Conservation (phyloP, 176 grass and related monocot genomes). For the Oryza meridionalis region DNA sequence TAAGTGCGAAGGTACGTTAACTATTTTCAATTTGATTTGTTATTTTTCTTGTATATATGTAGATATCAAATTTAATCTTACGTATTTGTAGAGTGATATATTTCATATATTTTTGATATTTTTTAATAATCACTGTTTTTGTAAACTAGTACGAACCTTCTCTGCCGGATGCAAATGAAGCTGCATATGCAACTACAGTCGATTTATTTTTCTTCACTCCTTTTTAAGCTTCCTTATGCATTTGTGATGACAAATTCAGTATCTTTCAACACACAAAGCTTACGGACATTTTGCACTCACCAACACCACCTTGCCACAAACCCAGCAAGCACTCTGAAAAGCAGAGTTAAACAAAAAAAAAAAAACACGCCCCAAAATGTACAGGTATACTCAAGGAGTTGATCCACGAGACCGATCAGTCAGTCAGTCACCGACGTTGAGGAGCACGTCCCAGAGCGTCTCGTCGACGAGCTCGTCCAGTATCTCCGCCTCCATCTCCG, state of each 20-base stretch:
- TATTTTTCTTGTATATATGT: too few relatives aligned
- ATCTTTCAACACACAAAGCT: constrained; percentile 12
- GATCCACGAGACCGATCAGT: constrained; percentile 10
- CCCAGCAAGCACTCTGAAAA: constrained; percentile 28
- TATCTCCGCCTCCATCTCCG: constrained; percentile 66
- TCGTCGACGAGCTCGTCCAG: constrained; percentile 78
- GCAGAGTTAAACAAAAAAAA: not conserved
- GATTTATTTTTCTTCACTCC: not conserved
- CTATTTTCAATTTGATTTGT: too few relatives aligned
- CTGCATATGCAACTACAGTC: too few relatives aligned
- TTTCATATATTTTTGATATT: too few relatives aligned
- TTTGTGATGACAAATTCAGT: constrained; percentile 7
- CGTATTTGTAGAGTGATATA: too few relatives aligned
- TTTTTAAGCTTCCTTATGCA: not conserved
- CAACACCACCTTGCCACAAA: constrained; percentile 23
- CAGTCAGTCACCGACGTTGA: constrained; percentile 60
- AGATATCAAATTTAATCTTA: too few relatives aligned
- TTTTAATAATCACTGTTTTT: too few relatives aligned
- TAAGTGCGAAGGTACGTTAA: too few relatives aligned
- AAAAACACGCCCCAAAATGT: constrained; percentile 37
- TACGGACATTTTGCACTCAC: constrained; percentile 23
- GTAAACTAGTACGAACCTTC: too few relatives aligned
- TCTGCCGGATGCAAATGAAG: too few relatives aligned
- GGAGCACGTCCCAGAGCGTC: constrained; percentile 69
- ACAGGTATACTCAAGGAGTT: constrained; percentile 33